Base-by-base conservation (phyloP, 805 yeast species). In the Maudiozyma pseudohumilis region DNA sequence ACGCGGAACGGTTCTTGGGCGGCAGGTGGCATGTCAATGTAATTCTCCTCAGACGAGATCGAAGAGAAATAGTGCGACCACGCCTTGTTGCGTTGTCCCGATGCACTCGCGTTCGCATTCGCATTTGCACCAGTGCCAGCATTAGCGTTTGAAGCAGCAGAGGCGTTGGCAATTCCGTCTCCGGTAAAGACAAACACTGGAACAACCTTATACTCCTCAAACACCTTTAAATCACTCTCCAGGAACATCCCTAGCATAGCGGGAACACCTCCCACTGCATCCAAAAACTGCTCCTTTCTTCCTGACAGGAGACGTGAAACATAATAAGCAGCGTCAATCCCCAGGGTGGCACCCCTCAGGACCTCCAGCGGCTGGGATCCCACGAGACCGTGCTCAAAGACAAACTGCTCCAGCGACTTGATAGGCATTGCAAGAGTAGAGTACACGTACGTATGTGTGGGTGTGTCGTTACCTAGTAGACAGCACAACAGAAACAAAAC, bases 181-280 rank as follows among this genome's bases (percentile, higher is more conserved):
- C 96, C 96, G 4, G 77, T 70, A 40, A 87, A 76, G 6, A 87
- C 80, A 56, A 84, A 87, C 12, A 86, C 61, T 0, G 95, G 94
- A n/a, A 75, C 79, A 40, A 87, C 74, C 35, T 75, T 70, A 43
- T 68, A 68, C 36, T 74, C 76, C 35, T 68, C 63, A 53, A 87
- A 75, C 2, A 70, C 68, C 31, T 68, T 66, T 36, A 86, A 61
- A 52, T 86, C 94, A 1, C 75, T 59, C 36, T 75, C 77, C 33
- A 85, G 61, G 47, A 68, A 67, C 41, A 63, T 62, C 40, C 64
- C 67, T 44, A 86, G 60, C 3, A 84, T 71, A 34, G 71, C 56
- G 2, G 95, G 94, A 40, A 79, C 70, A 0, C 94, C 95, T 18
- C 94, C 95, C 45, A 81, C 70, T 8, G 92, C 94, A 35, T 78